Evolutionary conservation across 2,329 filamentous ascomycete genomes (phyloP).

Genomic region (Cyanodermella asteris): DNA sequence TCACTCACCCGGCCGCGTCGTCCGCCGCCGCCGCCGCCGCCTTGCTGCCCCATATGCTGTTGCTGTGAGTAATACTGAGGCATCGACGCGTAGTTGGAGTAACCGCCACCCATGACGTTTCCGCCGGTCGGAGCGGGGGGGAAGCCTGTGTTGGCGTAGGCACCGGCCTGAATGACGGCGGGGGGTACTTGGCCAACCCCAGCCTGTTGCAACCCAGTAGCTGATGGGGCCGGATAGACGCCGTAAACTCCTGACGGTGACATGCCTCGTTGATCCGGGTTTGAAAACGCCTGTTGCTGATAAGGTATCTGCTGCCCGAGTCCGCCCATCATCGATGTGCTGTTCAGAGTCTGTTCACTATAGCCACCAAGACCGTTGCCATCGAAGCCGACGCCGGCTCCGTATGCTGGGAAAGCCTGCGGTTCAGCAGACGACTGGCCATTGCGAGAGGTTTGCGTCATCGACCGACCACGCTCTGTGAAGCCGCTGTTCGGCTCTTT

Average conservation of each 20-base stretch:
- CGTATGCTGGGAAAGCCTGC: no score
- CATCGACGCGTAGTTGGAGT: conserved; percentile 31
- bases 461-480: conserved; percentile 19
- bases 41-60: conserved; percentile 15
- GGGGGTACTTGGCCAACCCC: conserved; percentile 23
- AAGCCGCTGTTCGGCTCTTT: conserved; percentile 8
- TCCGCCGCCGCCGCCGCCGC: conserved; percentile 23
- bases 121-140: no score
- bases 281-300: conserved; percentile 16
- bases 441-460: conserved; percentile 18
- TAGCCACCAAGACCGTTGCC: no score
- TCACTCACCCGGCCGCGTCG: conserved; percentile 32
- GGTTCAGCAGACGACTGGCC: conserved; percentile 13
- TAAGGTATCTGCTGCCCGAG: conserved; percentile 16
- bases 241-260: conserved; percentile 20
- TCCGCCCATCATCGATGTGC: conserved; percentile 21
- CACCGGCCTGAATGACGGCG: conserved; percentile 24
- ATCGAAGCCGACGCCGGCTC: no score
- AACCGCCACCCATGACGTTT: conserved; percentile 19
- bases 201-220: conserved; percentile 23
- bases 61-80: conserved; percentile 21
- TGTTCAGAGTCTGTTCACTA: conserved; percentile 15
- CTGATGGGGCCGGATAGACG: conserved; percentile 18
- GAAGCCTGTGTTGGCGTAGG: no score
- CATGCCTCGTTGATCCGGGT: conserved; percentile 21